Evolutionary conservation across 306 rosid genomes (phyloP).

Genomic region (Lithocarpus polystachyus): DNA sequence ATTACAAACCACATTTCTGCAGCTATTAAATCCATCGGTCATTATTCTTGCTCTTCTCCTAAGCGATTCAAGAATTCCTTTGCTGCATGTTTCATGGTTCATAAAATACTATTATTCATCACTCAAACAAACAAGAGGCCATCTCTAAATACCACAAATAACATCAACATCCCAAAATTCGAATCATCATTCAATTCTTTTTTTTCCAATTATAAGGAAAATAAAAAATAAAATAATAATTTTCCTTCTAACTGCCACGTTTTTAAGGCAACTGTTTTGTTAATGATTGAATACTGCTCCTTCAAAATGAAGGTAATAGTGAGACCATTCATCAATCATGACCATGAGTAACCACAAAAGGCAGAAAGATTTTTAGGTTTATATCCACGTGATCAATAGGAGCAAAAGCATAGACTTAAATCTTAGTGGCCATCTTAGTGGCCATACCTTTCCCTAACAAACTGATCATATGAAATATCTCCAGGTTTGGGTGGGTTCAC

Average conservation of each 20-base stretch:
- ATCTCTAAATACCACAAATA: background rate
- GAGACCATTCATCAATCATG: background rate
- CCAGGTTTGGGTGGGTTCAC: constrained; percentile 92
- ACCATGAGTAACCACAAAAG: background rate
- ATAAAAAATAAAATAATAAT: background rate
- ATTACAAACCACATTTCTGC: constrained; percentile 95
- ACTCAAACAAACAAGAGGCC: background rate
- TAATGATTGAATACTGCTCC: background rate
- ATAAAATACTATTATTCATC: constrained; percentile 21
- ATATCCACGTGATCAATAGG: background rate
- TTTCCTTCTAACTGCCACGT: background rate
- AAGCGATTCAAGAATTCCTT: constrained; percentile 83
- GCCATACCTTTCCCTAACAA: constrained; percentile 76
- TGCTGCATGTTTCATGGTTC: constrained; percentile 47
- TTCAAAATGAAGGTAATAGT: background rate
- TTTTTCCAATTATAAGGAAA: background rate
- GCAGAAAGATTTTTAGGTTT: background rate
- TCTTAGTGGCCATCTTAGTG: constrained; percentile 24
- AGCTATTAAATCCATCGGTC: constrained; percentile 99
- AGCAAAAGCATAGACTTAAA: constrained; percentile 1
- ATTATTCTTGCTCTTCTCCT: constrained; percentile 91
- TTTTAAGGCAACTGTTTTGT: background rate
- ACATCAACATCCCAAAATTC: background rate
- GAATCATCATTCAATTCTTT: background rate
- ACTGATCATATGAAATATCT: constrained; percentile 88